These are phyloP conservation scores for Cercophora sp. DNA, from an alignment of 495 filamentous ascomycete genomes.

Conservation along the genomic window DNA sequence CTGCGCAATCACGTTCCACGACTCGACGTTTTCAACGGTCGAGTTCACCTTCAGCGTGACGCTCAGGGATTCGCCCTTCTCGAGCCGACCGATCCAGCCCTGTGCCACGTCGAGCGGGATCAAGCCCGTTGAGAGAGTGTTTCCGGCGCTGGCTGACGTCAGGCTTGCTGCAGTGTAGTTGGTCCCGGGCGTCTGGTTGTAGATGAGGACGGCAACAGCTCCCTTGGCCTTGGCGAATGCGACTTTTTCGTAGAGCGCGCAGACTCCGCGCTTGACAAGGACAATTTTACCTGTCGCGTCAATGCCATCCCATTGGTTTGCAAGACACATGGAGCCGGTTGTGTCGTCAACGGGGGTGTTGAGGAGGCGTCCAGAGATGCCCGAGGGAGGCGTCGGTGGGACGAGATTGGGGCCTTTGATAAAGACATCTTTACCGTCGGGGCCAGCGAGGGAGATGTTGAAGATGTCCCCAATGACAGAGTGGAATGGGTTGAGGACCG, in stretches of 20 bases:
- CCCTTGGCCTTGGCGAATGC: conserved; percentile 54
- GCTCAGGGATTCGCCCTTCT: conserved; percentile 25
- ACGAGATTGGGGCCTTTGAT: conserved; percentile 26
- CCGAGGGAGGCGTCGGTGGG: conserved; percentile 18
- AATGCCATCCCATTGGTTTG: conserved; percentile 33
- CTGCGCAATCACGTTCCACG: conserved; percentile 62
- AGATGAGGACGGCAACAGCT: conserved; percentile 51
- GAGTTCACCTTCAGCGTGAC: conserved; percentile 33
- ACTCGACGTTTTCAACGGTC: conserved; percentile 44
- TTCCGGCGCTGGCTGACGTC: conserved; percentile 1
- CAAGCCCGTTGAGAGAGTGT: conserved; percentile 25
- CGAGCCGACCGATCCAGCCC: conserved; percentile 40
- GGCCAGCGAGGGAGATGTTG: conserved; percentile 24
- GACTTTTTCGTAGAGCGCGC: conserved; percentile 58
- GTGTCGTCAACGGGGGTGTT: conserved; percentile 29
- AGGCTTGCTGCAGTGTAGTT: too few species aligned
- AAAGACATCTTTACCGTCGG: conserved; percentile 23
- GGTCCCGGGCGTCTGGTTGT: too few species aligned
- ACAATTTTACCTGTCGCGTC: conserved; percentile 54
- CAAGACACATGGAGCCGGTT: conserved; percentile 33
- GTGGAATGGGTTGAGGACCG: conserved; percentile 54
- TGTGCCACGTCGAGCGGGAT: conserved; percentile 45
- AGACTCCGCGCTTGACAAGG: conserved; percentile 59
- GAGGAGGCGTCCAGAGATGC: conserved; percentile 19
- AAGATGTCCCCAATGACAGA: conserved; percentile 30